A percentile compares a stretch with the other conserved stretches of the same genome.
Evolutionary conservation across 208 protist species (phyloP).

Genomic region (Acanthamoeba healyi): DNA sequence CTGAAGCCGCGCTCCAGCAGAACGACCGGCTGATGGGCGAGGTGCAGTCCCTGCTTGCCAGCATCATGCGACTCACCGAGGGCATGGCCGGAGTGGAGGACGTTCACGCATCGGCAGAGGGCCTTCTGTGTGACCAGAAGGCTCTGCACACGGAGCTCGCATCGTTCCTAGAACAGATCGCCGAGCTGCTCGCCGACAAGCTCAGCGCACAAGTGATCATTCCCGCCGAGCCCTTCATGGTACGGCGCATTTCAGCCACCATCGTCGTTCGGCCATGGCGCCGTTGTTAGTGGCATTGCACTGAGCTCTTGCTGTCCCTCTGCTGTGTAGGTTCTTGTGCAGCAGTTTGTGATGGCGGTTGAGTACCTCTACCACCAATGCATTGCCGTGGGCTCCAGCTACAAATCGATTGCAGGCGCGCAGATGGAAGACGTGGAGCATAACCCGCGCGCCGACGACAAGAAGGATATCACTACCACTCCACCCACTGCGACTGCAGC

Average conservation of each 20-base stretch:
- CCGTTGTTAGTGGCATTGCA: too few relatives aligned
- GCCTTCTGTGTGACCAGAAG: neutral
- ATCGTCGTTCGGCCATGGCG: too few relatives aligned
- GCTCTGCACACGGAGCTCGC: constrained; percentile 1
- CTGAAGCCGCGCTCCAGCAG: neutral
- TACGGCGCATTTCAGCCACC: too few relatives aligned
- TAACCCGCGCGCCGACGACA: neutral
- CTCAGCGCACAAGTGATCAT: neutral
- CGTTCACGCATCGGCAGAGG: neutral
- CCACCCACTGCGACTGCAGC: too few relatives aligned
- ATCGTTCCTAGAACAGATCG: neutral
- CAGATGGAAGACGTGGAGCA: constrained; percentile 26
- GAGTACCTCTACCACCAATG: constrained; percentile 21
- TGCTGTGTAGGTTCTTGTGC: neutral
- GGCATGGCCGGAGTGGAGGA: constrained; percentile 4
- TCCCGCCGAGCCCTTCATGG: neutral
- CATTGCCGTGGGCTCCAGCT: neutral
- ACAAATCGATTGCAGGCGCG: neutral
- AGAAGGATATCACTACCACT: neutral
- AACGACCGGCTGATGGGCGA: constrained; percentile 27
- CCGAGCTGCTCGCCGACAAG: constrained; percentile 1
- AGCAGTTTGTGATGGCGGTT: neutral
- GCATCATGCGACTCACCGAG: constrained; percentile 11
- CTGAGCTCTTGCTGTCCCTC: too few relatives aligned
- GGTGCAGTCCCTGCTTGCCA: neutral